A percentile compares a stretch with the other conserved stretches of the same genome.
phyloP scores from a whole-genome alignment of 1,284 basidiomycete species.

The Sporisorium scitamineum region DNA sequence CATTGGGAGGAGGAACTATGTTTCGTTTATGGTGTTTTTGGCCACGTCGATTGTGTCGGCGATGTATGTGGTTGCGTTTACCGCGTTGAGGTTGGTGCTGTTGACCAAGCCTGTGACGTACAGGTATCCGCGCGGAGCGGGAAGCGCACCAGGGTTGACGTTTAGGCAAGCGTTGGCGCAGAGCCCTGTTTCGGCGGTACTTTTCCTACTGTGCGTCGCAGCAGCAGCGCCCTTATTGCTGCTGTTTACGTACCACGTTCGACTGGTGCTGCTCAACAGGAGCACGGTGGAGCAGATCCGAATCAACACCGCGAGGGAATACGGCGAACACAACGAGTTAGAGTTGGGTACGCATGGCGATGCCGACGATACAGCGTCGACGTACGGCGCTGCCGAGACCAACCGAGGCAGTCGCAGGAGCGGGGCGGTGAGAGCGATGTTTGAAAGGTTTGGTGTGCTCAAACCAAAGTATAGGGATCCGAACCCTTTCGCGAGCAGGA shows the following conservation, averaged over 20 bases:
- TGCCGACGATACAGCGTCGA: slow-evolving; percentile 10
- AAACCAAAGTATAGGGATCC: slow-evolving; percentile 42
- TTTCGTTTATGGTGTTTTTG: slow-evolving; percentile 66
- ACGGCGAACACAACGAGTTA: slow-evolving; percentile 49
- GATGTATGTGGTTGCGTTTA: slow-evolving; percentile 39
- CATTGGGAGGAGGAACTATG: slow-evolving; percentile 68
- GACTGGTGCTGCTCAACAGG: slow-evolving; percentile 60
- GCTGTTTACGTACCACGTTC: slow-evolving; percentile 61
- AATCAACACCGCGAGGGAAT: slow-evolving; percentile 54
- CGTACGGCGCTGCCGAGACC: slow-evolving; percentile 16
- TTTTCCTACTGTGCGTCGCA: slow-evolving; percentile 56
- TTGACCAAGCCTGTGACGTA: slow-evolving; percentile 37
- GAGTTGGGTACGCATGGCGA: slow-evolving; percentile 17
- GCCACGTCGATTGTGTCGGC: slow-evolving; percentile 32
- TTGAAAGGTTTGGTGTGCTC: slow-evolving; percentile 18
- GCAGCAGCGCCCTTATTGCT: slow-evolving; percentile 49
- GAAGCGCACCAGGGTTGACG: slow-evolving; percentile 29
- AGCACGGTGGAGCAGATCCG: slow-evolving; percentile 68
- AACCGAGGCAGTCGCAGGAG: not conserved
- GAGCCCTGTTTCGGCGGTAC: slow-evolving; percentile 56
- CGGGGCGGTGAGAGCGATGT: not conserved
- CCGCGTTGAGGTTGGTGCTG: slow-evolving; percentile 39
- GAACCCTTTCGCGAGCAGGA: slow-evolving; percentile 53
- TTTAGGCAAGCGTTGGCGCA: slow-evolving; percentile 52
- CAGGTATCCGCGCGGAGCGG: slow-evolving; percentile 32